A percentile compares a stretch with the other conserved stretches of the same genome.
These are phyloP conservation scores for Solanum rostratum DNA, from an alignment of 257 asterid species.

Conservation along the genomic window DNA sequence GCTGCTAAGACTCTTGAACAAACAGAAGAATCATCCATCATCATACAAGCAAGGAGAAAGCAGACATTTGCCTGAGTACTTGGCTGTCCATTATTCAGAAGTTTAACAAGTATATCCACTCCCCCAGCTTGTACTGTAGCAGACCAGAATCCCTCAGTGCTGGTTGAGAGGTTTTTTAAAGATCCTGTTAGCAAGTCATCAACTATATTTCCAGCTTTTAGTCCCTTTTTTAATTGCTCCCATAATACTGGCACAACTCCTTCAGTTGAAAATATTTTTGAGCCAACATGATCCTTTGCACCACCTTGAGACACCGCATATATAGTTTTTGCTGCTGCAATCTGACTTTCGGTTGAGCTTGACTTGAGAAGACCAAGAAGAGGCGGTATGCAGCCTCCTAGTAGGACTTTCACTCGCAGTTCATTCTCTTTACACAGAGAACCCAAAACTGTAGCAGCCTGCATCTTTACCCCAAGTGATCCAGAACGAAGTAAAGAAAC, in stretches of 20 bases:
- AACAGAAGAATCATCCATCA: constrained; percentile 92
- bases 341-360: constrained; percentile 78
- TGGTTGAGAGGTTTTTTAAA: constrained; percentile 68
- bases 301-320: constrained; percentile 96
- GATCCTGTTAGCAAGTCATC: constrained; percentile 89
- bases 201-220: constrained; percentile 75
- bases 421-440: constrained; percentile 95
- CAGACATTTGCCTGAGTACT: constrained; percentile 94
- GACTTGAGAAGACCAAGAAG: constrained; percentile 95
- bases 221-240: constrained; percentile 84
- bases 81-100: constrained; percentile 74
- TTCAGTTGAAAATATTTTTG: constrained; percentile 95
- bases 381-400: constrained; percentile 98
- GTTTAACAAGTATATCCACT: constrained; percentile 75
- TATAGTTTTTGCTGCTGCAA: constrained; percentile 94
- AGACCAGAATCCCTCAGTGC: constrained; percentile 97
- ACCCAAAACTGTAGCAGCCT: constrained; percentile 84
- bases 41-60: constrained; percentile 91
- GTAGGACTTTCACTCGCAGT: constrained; percentile 80
- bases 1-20: constrained; percentile 71
- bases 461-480: constrained; percentile 78
- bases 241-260: constrained; percentile 95
- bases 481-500: constrained; percentile 97
- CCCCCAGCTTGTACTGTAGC: constrained; percentile 78
- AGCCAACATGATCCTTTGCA: constrained; percentile 90